A percentile compares a stretch with the other conserved stretches of the same genome.
phyloP scores from a whole-genome alignment of 495 filamentous ascomycete genomes.

The Aspergillus nanangensis region DNA sequence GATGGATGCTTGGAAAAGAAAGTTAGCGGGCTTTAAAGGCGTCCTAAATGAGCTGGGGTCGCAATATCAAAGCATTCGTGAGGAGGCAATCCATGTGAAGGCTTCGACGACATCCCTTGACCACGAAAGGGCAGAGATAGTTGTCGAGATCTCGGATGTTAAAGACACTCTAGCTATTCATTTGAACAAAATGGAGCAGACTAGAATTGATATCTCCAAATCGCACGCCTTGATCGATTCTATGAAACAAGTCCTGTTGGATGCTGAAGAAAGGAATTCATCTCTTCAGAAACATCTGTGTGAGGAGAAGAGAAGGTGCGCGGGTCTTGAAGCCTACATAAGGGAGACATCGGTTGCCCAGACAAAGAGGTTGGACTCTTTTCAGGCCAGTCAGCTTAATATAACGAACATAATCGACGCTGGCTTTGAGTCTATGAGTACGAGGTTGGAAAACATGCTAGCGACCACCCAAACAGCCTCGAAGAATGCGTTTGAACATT shows the following conservation, averaged over 20 bases:
- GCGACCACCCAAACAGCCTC: slow-evolving; percentile 10
- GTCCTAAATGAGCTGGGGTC: slow-evolving; percentile 33
- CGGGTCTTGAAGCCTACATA: slow-evolving; percentile 29
- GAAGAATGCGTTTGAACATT: slow-evolving; percentile 12
- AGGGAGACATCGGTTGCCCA: slow-evolving; percentile 25
- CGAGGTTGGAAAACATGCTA: slow-evolving; percentile 7
- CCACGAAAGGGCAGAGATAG: slow-evolving; percentile 24
- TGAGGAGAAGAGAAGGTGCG: slow-evolving; percentile 25
- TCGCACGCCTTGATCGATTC: slow-evolving; percentile 8
- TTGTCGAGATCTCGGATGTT: slow-evolving; percentile 15
- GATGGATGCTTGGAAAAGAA: slow-evolving; percentile 30
- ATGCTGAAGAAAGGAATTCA: slow-evolving; percentile 12
- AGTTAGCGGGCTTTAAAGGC: slow-evolving; percentile 26
- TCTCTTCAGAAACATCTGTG: slow-evolving; percentile 15
- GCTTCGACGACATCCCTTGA: slow-evolving; percentile 12
- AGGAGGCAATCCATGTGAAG: slow-evolving; percentile 22
- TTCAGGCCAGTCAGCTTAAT: slow-evolving; percentile 24
- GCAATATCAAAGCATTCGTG: slow-evolving; percentile 26
- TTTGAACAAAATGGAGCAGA: slow-evolving; percentile 10
- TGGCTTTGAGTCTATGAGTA: slow-evolving; percentile 9
- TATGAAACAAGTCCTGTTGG: slow-evolving; percentile 17
- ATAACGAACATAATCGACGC: slow-evolving; percentile 17
- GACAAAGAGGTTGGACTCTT: slow-evolving; percentile 14
- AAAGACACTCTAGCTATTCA: slow-evolving; percentile 17
- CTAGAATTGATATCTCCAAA: slow-evolving; percentile 12